Evolutionary conservation across 2,329 filamentous ascomycete genomes (phyloP), one percentile per base, ranked within the genome.

Genomic region (Lasiodiplodia sp.): DNA sequence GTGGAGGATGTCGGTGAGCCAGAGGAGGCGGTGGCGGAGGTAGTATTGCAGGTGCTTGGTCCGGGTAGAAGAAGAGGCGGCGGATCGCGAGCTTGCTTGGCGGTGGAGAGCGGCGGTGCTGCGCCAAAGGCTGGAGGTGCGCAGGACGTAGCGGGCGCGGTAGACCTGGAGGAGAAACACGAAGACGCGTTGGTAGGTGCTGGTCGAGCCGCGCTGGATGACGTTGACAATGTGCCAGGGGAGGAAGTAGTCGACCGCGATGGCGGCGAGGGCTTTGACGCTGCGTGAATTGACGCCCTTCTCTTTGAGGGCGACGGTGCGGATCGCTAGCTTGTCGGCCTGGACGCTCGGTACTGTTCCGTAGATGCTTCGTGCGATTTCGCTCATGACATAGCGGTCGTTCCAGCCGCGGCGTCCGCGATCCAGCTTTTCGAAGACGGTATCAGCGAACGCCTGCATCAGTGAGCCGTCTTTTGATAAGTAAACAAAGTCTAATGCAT

Each of bases 321-420:
- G 85, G 25, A 92, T 86, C 2, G 87, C 85, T 10, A 97, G 80
- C 23, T 88, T 87, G 60, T 90, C 87, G 2, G 84, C 73, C 67
- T 93, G 87, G 1, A 92, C 79, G 1, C 82, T 80, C 0, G 80
- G 62, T 1, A 87, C 74, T 0, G 75, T 76, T 5, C 83, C 84
- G 76, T 93, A 94, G 0, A 91, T 89, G 68, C 90, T 90, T 69
- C 93, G 91, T 0, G 91, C 90, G 2, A 93, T 81, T 72, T 94
- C 92, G 0, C 92, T 96, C 34, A 97, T 82, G 0, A 91, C 85
- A 75, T 95, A 97, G 23, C 90, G 88, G 77, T 97, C 93, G 70
- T 91, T 90, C 94, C 94, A 97, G 44, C 79, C 79, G 75, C 79
- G 75, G 82, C 84, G 79, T 14, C 81, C 80, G 60, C 79, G 83